Evolutionary conservation across 805 yeast species (phyloP), one percentile per base, ranked within the genome.

Genomic region (Myxozyma kluyveri): DNA sequence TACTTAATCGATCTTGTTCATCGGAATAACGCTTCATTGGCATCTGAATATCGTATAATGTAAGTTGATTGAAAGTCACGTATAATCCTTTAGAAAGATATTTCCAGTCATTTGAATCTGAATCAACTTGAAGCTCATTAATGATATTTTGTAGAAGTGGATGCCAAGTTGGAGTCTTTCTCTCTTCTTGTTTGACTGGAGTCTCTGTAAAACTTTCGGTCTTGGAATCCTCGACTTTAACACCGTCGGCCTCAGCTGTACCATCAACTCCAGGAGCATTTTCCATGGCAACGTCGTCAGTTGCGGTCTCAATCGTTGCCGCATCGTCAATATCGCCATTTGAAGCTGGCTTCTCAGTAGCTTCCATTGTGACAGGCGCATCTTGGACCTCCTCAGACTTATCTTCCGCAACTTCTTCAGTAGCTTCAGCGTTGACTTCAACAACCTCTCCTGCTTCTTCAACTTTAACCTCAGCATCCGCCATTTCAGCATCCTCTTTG

Each of bases 211-310:
- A 36, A 2, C 2, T 18, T 17, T 31, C 47, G 17, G 24, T n/a
- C 17, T 19, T 26, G 4, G 33, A 3, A 23, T 4, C 26, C 35
- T 42, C 44, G 78, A 75, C 32, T 72, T 72, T 67, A n/a, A n/a
- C n/a, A n/a, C n/a, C n/a, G 80, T 84, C 81, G 63, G 85, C 81
- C 38, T 83, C 69, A 39, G 75, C 72, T 61, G 85, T 91, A 44
- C 84, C 93, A 63, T 86, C 95, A 35, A 80, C 77, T 42, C 82
- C 73, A 3, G 84, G 88, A 47, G 82, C 88, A 47, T 79, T 82
- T 10, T 77, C 79, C 43, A 22, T n/a, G 10, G 22, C 45, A 31
- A 7, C 37, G 73, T 70, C 56, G 7, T 64, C 66, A 58, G 67
- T 61, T 48, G 64, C 54, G 61, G 63, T 53, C 62, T 53, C 52